Evolutionary conservation across 768 basidiomycete species (phyloP).

Genomic region (Lentinula guzmanii): DNA sequence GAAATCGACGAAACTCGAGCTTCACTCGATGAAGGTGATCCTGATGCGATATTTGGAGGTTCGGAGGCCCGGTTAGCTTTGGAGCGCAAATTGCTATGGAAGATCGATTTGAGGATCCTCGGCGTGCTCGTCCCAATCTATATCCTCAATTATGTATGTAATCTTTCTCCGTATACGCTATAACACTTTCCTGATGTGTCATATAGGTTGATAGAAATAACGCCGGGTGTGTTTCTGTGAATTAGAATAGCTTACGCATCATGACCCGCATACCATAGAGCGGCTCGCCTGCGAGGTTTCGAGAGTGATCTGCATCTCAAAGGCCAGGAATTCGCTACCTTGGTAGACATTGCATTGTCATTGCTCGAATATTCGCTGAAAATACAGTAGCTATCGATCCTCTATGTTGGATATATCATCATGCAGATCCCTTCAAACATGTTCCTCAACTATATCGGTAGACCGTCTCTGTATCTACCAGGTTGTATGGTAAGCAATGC

Average conservation of each 20-base stretch:
- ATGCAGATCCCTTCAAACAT: slow-evolving; percentile 67
- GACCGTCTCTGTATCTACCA: slow-evolving; percentile 50
- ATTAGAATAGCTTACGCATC: neutral
- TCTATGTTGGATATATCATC: slow-evolving; percentile 48
- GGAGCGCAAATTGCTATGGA: slow-evolving; percentile 48
- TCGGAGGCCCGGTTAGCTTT: slow-evolving; percentile 36
- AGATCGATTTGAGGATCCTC: slow-evolving; percentile 52
- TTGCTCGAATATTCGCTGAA: slow-evolving; percentile 22
- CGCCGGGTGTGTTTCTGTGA: slow-evolving; percentile 41
- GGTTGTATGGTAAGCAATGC: slow-evolving; percentile 30
- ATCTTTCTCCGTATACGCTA: neutral
- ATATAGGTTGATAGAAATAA: slow-evolving; percentile 72
- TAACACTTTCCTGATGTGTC: neutral
- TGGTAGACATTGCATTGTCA: slow-evolving; percentile 18
- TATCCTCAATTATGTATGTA: slow-evolving; percentile 41
- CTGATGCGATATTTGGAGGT: slow-evolving; percentile 44
- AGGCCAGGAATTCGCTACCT: slow-evolving; percentile 59
- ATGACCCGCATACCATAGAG: slow-evolving; percentile 29
- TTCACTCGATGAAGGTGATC: slow-evolving; percentile 2
- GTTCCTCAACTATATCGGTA: slow-evolving; percentile 47
- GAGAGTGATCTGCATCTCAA: slow-evolving; percentile 59
- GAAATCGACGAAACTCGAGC: neutral
- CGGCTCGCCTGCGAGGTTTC: slow-evolving; percentile 67
- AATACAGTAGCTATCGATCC: neutral
- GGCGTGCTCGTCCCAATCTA: slow-evolving; percentile 43